phyloP scores from a whole-genome alignment of 1,284 basidiomycete species.

The Apiotrichum veenhuisii region DNA sequence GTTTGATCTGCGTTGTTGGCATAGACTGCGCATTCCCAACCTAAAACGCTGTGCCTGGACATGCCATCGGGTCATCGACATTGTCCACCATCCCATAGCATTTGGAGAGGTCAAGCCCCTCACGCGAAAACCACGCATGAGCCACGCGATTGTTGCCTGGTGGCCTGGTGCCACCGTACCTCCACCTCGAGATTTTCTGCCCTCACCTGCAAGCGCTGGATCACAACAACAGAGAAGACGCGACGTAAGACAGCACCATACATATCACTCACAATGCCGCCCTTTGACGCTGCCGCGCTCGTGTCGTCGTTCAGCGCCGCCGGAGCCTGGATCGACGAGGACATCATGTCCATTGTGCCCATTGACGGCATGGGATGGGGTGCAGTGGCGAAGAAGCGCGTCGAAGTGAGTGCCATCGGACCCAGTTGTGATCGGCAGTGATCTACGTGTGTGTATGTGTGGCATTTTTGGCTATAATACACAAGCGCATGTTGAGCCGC shows the following conservation, averaged over 20 bases:
- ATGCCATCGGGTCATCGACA: no score
- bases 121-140: neutral
- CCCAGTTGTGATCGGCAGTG: neutral
- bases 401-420: conserved; percentile 40
- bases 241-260: neutral
- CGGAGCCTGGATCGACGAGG: conserved; percentile 38
- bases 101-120: neutral
- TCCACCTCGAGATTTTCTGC: neutral
- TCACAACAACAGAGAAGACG: neutral
- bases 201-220: no score
- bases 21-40: no score
- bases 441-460: no score
- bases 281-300: conserved; percentile 22
- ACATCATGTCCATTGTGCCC: conserved; percentile 26
- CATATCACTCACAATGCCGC: neutral
- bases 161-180: neutral
- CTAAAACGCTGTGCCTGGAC: no score
- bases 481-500: no score
- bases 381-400: conserved; percentile 36
- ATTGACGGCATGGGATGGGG: conserved; percentile 46
- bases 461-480: no score
- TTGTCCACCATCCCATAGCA: no score
- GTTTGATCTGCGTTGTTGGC: no score
- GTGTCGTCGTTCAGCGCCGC: conserved; percentile 27
- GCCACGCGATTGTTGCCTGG: neutral